Evolutionary conservation across 768 basidiomycete genomes (phyloP), one percentile per base, ranked within the genome.

Genomic region (Multifurca ochricompacta): DNA sequence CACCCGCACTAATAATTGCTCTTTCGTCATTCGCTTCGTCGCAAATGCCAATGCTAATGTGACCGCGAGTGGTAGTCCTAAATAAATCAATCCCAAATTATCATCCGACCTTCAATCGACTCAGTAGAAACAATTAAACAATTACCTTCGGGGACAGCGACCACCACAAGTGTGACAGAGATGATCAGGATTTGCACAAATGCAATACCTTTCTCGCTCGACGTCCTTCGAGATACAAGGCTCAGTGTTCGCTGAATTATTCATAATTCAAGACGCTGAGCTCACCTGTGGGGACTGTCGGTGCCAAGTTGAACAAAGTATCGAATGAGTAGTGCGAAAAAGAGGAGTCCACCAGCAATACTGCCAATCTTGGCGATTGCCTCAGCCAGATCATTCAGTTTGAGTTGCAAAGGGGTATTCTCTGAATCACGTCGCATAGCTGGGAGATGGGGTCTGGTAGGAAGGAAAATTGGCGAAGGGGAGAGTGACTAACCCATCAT

Each of bases 11-110:
- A 99, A 81, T 0, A 98, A 76, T 49, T 96, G 96, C 69, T 93
- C 88, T 64, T 85, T 79, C 8, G 94, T 90, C 96, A 98, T 98
- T n/a, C 95, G 85, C 64, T 89, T 93, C 43, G 96, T 99, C 0
- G 95, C 96, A 65, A 98, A 99, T 1, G 96, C 91, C 30, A 99
- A 75, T 0, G 96, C 96, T 43, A 99, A 80, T 0, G 95, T 97
- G 46, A 98, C 95, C 37, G 95, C 95, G 51, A 99, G 76, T 2
- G 95, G 95, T 5, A 99, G 76, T 65, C 94, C 89, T 88, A 52
- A 25, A 48, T 34, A 43, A 43, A 19, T 47, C 28, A 59, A 25
- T 7, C 21, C 18, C 47, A 61, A 53, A 58, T 55, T 23, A 44
- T 21, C 5, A 44, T 30, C 30, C 6, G 34, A 21, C 34, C 14